phyloP scores from a whole-genome alignment of 1,139 yeast species.

The Zygoascus hellenicus region DNA sequence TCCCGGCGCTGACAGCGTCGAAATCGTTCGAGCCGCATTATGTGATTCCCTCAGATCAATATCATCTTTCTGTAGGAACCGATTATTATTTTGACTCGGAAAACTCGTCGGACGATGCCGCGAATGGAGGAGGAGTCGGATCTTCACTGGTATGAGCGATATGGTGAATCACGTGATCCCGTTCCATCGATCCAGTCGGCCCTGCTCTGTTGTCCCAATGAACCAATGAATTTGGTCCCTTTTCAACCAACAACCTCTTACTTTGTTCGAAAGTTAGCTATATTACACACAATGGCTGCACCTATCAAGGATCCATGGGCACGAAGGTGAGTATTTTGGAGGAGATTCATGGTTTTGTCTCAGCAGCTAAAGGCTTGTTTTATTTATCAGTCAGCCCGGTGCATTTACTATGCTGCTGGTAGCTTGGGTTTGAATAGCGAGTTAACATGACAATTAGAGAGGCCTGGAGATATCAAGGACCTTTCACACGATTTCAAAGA shows the following conservation, averaged over 20 bases:
- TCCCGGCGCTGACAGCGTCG: constrained; percentile 20
- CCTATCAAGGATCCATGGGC: constrained; percentile 44
- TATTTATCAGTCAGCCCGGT: too few relatives aligned
- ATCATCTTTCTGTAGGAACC: not conserved
- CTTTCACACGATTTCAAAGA: constrained; percentile 65
- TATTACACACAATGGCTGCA: constrained; percentile 21
- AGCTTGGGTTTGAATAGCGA: too few relatives aligned
- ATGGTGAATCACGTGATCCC: not conserved
- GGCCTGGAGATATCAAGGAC: constrained; percentile 89
- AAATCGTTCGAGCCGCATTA: constrained; percentile 21
- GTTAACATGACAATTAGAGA: constrained; percentile 44
- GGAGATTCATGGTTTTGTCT: too few relatives aligned
- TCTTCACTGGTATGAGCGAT: not conserved
- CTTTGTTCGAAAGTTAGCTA: too few relatives aligned
- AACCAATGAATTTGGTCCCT: constrained; percentile 5
- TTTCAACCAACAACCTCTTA: constrained; percentile 3
- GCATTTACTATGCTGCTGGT: too few relatives aligned
- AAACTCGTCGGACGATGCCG: constrained; percentile 9
- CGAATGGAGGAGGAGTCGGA: not conserved
- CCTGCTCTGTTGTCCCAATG: not conserved
- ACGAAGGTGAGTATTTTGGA: constrained; percentile 39
- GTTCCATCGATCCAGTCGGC: too few relatives aligned
- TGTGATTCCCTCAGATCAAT: constrained; percentile 4
- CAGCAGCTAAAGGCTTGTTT: too few relatives aligned
- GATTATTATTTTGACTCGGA: constrained; percentile 8